Percentiles rank a stretch among this genome's conserved stretches.
Conservation (phyloP, 2,329 filamentous ascomycete genomes). For the Beauveria bassiana region DNA sequence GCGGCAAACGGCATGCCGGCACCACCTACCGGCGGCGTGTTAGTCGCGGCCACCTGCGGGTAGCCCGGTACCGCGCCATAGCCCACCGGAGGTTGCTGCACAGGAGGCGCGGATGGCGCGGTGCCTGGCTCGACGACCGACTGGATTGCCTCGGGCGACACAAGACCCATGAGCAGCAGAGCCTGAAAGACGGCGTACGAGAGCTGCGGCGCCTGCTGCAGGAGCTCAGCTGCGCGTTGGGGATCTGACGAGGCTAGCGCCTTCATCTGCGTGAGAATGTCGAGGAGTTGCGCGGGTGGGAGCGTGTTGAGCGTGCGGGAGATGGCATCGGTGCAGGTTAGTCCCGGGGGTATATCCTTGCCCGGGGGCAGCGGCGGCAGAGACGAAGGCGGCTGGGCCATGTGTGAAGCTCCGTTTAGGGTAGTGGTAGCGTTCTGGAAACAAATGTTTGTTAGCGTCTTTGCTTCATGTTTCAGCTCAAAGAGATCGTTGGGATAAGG, state of each 20-base stretch:
- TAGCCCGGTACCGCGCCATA: constrained; percentile 23
- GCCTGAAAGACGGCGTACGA: constrained; percentile 94
- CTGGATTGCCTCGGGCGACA: constrained; percentile 75
- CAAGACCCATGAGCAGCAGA: constrained; percentile 83
- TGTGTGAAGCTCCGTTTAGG: constrained; percentile 23
- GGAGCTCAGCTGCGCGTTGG: constrained; percentile 72
- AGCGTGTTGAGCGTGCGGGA: constrained; percentile 83
- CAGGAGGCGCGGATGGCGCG: constrained; percentile 30
- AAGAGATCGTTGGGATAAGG: constrained; percentile 14
- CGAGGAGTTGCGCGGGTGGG: constrained; percentile 80
- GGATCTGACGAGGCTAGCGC: constrained; percentile 76
- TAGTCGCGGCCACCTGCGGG: constrained; percentile 28
- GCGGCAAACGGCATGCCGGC: constrained; percentile 37
- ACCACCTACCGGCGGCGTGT: constrained; percentile 40
- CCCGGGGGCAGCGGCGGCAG: constrained; percentile 80
- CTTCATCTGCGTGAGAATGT: constrained; percentile 93
- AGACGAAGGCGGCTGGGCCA: constrained; percentile 33
- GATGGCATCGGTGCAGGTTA: constrained; percentile 84
- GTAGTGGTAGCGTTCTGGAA: constrained; percentile 18
- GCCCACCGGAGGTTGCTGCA: constrained; percentile 24
- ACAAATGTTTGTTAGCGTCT: background rate
- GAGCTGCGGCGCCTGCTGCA: constrained; percentile 84
- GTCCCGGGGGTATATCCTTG: constrained; percentile 71
- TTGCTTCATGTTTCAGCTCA: background rate
- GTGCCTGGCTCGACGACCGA: constrained; percentile 63